These are phyloP conservation scores for Zychaea mexicana DNA, from an alignment of 371 early-diverging fungal genomes.

Conservation along the genomic window DNA sequence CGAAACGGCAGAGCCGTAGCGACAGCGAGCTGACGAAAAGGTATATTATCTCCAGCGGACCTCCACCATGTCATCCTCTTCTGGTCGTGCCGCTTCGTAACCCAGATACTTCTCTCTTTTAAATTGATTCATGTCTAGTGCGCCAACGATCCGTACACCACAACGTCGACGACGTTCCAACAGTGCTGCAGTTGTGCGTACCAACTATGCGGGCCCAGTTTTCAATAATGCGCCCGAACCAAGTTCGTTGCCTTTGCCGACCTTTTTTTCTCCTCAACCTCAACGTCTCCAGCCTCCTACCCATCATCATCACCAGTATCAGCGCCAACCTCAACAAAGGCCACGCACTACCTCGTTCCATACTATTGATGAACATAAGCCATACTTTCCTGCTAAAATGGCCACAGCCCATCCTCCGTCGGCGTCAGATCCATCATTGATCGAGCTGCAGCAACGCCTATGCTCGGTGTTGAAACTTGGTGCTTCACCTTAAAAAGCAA, in stretches of 20 bases:
- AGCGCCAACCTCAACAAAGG: not conserved
- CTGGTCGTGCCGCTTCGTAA: too few relatives aligned
- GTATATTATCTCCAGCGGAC: too few relatives aligned
- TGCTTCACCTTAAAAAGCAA: not conserved
- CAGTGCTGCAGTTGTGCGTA: conserved; percentile 1
- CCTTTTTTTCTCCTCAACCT: conserved; percentile 33
- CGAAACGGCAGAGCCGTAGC: conserved; percentile 3
- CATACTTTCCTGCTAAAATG: conserved; percentile 3
- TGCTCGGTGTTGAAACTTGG: conserved; percentile 2
- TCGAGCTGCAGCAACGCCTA: conserved; percentile 1
- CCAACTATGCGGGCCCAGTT: conserved; percentile 73
- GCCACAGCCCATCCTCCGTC: not conserved
- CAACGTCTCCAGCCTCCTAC: not conserved
- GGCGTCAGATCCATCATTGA: conserved; percentile 1
- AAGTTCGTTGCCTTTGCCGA: conserved; percentile 71
- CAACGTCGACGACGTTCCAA: conserved; percentile 17
- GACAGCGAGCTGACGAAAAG: not conserved
- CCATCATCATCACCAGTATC: not conserved
- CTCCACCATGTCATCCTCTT: too few relatives aligned
- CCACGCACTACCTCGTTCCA: not conserved
- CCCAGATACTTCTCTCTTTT: not conserved
- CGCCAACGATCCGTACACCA: not conserved
- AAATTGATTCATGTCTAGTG: not conserved
- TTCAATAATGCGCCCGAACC: conserved; percentile 86
- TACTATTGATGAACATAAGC: not conserved